phyloP scores from a whole-genome alignment of 164 flowering plant genomes.

The Liquidambar formosana region DNA sequence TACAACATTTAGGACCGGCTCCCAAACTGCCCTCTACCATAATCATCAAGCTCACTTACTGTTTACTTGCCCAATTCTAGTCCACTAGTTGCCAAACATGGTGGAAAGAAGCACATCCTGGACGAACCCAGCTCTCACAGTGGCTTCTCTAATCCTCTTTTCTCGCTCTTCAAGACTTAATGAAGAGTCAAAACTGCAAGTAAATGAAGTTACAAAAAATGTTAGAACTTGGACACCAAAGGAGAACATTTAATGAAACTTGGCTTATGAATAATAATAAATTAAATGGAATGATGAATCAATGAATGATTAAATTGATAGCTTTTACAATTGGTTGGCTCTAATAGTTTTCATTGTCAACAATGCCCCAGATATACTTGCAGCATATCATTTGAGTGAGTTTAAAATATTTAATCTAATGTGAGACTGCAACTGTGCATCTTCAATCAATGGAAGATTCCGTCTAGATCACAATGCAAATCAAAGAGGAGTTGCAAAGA shows the following conservation, averaged over 20 bases:
- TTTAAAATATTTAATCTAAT: too few relatives aligned
- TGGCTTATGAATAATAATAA: neutral
- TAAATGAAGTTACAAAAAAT: neutral
- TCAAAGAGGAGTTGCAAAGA: too few relatives aligned
- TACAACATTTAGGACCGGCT: constrained; percentile 5
- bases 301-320: neutral
- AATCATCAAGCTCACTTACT: neutral
- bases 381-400: too few relatives aligned
- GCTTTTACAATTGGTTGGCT: too few relatives aligned
- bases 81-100: constrained; percentile 37
- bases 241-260: neutral
- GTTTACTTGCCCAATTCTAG: constrained; percentile 4
- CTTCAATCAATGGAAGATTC: too few relatives aligned
- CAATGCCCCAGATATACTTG: too few relatives aligned
- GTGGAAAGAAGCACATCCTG: constrained; percentile 56
- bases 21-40: constrained; percentile 13
- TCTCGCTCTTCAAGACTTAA: constrained; percentile 61
- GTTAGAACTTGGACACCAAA: neutral
- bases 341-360: too few relatives aligned
- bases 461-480: too few relatives aligned
- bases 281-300: neutral
- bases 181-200: constrained; percentile 50
- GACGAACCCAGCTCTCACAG: constrained; percentile 51
- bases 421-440: too few relatives aligned
- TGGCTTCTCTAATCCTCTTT: constrained; percentile 45